These are phyloP conservation scores for Dichotomocladium elegans DNA, from an alignment of 371 early-diverging fungal genomes.

Conservation along the genomic window DNA sequence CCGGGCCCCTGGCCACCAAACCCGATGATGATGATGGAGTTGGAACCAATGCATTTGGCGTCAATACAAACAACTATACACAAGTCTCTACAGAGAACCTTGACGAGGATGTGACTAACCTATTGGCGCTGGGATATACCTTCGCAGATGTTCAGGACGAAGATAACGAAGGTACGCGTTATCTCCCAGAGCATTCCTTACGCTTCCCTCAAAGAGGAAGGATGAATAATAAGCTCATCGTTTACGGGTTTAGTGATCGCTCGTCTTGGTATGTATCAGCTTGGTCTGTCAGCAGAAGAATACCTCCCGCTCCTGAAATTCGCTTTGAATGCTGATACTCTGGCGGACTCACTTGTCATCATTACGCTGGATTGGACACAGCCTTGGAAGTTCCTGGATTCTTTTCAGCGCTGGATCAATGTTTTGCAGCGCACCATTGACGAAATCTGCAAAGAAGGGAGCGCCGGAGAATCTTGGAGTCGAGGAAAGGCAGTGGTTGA, in stretches of 20 bases:
- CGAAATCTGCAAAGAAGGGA: conserved; percentile 58
- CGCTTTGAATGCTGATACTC: conserved; percentile 65
- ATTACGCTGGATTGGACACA: conserved; percentile 89
- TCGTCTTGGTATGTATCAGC: conserved; percentile 82
- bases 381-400: conserved; percentile 87
- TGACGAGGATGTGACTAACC: conserved; percentile 63
- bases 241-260: conserved; percentile 52
- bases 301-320: conserved; percentile 74
- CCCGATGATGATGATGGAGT: conserved; percentile 37
- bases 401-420: conserved; percentile 77
- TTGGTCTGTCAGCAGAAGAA: conserved; percentile 70
- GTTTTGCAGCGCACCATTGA: conserved; percentile 67
- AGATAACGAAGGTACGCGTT: conserved; percentile 69
- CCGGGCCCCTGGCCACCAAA: conserved; percentile 41
- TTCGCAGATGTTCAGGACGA: conserved; percentile 84
- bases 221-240: not conserved
- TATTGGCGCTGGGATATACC: conserved; percentile 79
- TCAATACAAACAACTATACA: conserved; percentile 31
- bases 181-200: too few relatives aligned
- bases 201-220: not conserved
- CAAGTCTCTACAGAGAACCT: conserved; percentile 49
- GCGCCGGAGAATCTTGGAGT: conserved; percentile 53
- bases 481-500: conserved; percentile 67
- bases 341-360: conserved; percentile 66
- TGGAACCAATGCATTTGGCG: conserved; percentile 34